phyloP scores from a whole-genome alignment of 139 green algal species.

The Auxenochlorella protothecoides region DNA sequence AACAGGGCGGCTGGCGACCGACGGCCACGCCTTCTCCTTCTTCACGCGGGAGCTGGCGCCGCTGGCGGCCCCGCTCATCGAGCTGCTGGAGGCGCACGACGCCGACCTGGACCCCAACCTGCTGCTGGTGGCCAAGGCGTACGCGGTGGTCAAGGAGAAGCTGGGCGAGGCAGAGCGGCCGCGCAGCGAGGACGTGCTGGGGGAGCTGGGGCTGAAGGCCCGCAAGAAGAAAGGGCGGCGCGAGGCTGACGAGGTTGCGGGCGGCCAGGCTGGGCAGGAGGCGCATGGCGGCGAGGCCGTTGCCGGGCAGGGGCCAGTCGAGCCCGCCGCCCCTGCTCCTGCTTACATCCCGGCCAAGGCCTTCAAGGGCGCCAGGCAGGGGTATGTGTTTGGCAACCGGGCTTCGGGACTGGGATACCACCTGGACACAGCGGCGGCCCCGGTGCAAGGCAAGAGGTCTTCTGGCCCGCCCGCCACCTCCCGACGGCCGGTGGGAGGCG shows the following conservation, averaged over 20 bases:
- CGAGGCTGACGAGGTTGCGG: slow-evolving; percentile 7
- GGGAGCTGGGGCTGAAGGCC: slow-evolving; percentile 13
- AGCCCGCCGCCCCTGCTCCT: too few species aligned
- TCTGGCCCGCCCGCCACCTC: background rate
- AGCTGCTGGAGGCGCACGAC: slow-evolving; percentile 39
- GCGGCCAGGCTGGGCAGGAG: background rate
- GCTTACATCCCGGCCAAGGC: slow-evolving; percentile 14
- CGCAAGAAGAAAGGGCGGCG: slow-evolving; percentile 5
- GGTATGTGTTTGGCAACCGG: slow-evolving; percentile 52
- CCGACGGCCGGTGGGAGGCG: background rate
- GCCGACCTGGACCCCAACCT: slow-evolving; percentile 71
- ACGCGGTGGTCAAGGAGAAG: slow-evolving; percentile 21
- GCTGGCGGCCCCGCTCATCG: slow-evolving; percentile 44
- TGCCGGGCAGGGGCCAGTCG: too few species aligned
- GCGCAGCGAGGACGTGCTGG: slow-evolving; percentile 9
- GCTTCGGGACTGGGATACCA: slow-evolving; percentile 61
- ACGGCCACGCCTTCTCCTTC: slow-evolving; percentile 79
- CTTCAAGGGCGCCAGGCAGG: slow-evolving; percentile 35
- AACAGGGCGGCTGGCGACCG: slow-evolving; percentile 72
- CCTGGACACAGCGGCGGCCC: slow-evolving; percentile 9
- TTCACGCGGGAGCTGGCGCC: slow-evolving; percentile 67
- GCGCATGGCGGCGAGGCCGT: background rate
- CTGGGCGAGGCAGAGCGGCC: slow-evolving; percentile 17
- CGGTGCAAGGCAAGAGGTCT: too few species aligned
- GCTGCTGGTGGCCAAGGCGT: slow-evolving; percentile 53